Percentiles rank a stretch among this genome's conserved stretches.
Conservation (phyloP, 768 basidiomycete genomes). For the Phallus indusiatus region DNA sequence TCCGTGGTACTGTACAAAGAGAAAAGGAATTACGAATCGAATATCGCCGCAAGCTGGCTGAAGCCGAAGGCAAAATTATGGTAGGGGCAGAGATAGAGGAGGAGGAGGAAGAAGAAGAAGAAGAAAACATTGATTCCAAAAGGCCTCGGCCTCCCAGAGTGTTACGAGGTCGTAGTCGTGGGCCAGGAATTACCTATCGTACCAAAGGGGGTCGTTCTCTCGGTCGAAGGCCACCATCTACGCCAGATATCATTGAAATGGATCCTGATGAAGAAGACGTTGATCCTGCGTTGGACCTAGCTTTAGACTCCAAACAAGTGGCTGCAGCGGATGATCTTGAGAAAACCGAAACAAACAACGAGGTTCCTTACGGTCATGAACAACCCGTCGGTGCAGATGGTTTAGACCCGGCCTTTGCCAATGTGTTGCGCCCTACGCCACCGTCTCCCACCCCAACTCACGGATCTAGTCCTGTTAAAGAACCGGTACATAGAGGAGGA, state of each 20-base stretch:
- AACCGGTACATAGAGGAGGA: constrained; percentile 12
- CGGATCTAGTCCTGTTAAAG: constrained; percentile 49
- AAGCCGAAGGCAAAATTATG: constrained; percentile 27
- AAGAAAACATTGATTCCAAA: constrained; percentile 22
- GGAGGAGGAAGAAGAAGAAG: constrained; percentile 42
- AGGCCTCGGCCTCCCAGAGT: constrained; percentile 13
- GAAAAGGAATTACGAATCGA: constrained; percentile 80
- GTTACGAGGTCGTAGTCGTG: constrained; percentile 40
- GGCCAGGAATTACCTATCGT: constrained; percentile 15
- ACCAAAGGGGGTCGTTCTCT: constrained; percentile 33
- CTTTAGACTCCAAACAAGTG: constrained; percentile 10
- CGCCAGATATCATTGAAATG: neutral
- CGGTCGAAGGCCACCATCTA: neutral
- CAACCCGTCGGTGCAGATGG: constrained; percentile 63
- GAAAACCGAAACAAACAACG: constrained; percentile 19
- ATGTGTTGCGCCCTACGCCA: constrained; percentile 53
- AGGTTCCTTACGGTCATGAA: constrained; percentile 11
- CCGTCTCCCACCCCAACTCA: constrained; percentile 34
- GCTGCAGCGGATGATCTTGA: constrained; percentile 21
- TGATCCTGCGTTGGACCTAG: neutral
- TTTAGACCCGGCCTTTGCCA: constrained; percentile 82
- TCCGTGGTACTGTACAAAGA: constrained; percentile 67
- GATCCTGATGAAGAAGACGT: constrained; percentile 18
- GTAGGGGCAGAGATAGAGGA: constrained; percentile 33
- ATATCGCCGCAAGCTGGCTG: constrained; percentile 44